Percentiles rank a stretch among this genome's conserved stretches.
Conservation (phyloP, 2,329 filamentous ascomycete genomes). For the Cadophora sp. region DNA sequence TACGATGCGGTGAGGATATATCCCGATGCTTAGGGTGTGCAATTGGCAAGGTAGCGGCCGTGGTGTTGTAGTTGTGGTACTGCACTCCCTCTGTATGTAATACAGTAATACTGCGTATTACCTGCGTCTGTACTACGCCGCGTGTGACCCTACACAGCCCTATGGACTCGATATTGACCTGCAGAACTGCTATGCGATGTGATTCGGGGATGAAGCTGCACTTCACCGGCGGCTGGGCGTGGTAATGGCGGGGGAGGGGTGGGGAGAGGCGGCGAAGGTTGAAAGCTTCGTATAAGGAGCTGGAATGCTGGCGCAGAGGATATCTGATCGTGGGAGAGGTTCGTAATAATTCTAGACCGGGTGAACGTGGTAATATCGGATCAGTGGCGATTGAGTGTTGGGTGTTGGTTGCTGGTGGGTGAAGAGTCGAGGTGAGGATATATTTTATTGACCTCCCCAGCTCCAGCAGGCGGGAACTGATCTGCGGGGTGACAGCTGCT, state of each 20-base stretch:
- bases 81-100: too few relatives aligned
- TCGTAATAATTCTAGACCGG: neutral
- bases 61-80: neutral
- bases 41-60: neutral
- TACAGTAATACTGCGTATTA: neutral
- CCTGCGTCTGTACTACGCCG: neutral
- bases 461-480: too few relatives aligned
- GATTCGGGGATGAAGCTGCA: neutral
- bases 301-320: neutral
- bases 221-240: neutral
- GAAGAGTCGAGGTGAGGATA: too few relatives aligned
- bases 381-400: too few relatives aligned
- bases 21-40: neutral
- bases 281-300: neutral
- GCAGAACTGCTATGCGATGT: neutral
- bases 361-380: too few relatives aligned
- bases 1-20: slow-evolving; percentile 4
- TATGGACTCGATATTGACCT: slow-evolving; percentile 7
- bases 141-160: slow-evolving; percentile 11
- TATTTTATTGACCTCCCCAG: too few relatives aligned
- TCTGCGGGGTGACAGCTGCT: too few relatives aligned
- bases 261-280: neutral
- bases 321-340: neutral
- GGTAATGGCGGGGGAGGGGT: slow-evolving; percentile 6
- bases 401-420: too few relatives aligned